Conservation (phyloP, 169 alveolate genomes). For the Prorocentrum cordatum region DNA sequence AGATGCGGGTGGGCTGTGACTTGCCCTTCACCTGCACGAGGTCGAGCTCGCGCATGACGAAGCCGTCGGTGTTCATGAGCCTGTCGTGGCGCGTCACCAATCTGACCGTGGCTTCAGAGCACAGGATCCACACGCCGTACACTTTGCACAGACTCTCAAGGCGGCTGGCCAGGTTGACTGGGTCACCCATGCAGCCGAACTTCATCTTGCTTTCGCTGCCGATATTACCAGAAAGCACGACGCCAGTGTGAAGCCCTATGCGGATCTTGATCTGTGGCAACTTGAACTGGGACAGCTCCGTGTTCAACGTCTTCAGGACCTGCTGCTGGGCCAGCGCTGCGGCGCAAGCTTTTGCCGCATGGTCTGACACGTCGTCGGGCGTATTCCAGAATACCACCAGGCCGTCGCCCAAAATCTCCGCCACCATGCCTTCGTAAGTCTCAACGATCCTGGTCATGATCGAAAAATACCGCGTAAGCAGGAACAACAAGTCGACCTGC, state of each 20-base stretch:
- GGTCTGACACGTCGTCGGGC: background rate
- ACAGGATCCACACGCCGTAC: background rate
- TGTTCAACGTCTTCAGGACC: too few species aligned
- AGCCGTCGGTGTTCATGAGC: too few species aligned
- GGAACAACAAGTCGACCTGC: too few species aligned
- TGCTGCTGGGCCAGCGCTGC: background rate
- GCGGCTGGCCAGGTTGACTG: background rate
- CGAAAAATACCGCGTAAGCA: too few species aligned
- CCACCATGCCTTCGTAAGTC: background rate
- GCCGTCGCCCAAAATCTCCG: conserved; percentile 6
- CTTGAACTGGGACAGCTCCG: too few species aligned
- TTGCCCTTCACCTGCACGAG: background rate
- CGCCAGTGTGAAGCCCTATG: background rate
- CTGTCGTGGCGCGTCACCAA: too few species aligned
- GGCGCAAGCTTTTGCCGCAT: background rate
- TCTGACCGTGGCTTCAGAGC: background rate
- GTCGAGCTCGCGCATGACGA: too few species aligned
- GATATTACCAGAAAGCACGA: background rate
- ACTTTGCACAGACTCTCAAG: background rate
- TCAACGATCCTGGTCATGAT: background rate
- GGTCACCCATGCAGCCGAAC: background rate
- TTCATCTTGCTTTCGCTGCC: background rate
- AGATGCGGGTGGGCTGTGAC: background rate
- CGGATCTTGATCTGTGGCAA: too few species aligned
- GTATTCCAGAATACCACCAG: conserved; percentile 7